Percentiles rank a stretch among this genome's conserved stretches.
phyloP scores from a whole-genome alignment of 345 rosid species.

The Carallia brachiata region DNA sequence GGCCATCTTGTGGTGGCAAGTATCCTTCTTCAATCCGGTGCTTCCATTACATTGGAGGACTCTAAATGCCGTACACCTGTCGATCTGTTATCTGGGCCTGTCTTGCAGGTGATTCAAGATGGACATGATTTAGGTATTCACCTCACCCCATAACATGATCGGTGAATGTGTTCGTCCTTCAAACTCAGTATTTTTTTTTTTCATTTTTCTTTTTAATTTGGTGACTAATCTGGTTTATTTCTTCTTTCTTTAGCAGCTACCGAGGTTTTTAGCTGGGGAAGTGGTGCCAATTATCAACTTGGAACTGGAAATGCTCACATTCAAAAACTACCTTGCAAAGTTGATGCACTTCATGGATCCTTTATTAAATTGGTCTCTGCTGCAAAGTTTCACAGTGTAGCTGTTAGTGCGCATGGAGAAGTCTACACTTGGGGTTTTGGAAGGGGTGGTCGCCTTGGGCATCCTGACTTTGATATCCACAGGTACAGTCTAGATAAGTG shows the following conservation, averaged over 20 bases:
- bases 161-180: constrained; percentile 13
- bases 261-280: constrained; percentile 97
- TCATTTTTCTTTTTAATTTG: background rate
- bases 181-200: constrained; percentile 3
- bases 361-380: constrained; percentile 73
- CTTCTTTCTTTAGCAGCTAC: constrained; percentile 57
- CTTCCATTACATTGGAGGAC: constrained; percentile 69
- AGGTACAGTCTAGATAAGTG: constrained; percentile 41
- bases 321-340: constrained; percentile 88
- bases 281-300: constrained; percentile 94
- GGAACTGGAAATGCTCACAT: constrained; percentile 92
- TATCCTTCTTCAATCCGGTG: constrained; percentile 72
- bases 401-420: constrained; percentile 70
- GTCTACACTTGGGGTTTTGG: constrained; percentile 98
- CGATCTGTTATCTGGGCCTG: constrained; percentile 93
- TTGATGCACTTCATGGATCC: constrained; percentile 81
- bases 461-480: constrained; percentile 98
- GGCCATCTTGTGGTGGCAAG: constrained; percentile 98
- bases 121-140: constrained; percentile 51
- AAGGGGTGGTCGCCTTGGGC: constrained; percentile 99
- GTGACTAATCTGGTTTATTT: constrained; percentile 8
- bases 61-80: constrained; percentile 70
- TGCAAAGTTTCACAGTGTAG: constrained; percentile 92
- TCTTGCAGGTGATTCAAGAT: constrained; percentile 56
- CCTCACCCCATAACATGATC: constrained; percentile 18